phyloP scores from a whole-genome alignment of 495 filamentous ascomycete species.

The Massariosphaeria phaeospora region DNA sequence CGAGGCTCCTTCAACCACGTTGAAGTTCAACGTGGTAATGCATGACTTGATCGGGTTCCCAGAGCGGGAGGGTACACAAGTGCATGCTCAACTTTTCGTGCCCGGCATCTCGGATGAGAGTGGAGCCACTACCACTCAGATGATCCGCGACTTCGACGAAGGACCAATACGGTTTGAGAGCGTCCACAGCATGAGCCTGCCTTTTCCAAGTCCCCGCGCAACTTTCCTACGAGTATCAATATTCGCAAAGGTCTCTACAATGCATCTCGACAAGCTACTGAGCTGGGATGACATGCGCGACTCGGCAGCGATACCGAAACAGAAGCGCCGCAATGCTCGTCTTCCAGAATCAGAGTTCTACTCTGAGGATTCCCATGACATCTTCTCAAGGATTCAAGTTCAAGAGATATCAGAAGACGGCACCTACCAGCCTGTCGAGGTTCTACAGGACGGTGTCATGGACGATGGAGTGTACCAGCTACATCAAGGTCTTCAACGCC shows the following conservation, averaged over 20 bases:
- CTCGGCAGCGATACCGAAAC: slow-evolving; percentile 53
- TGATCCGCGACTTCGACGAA: slow-evolving; percentile 93
- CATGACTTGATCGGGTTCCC: slow-evolving; percentile 94
- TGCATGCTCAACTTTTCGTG: slow-evolving; percentile 93
- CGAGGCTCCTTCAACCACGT: slow-evolving; percentile 80
- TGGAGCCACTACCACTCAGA: slow-evolving; percentile 87
- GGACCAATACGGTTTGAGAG: slow-evolving; percentile 93
- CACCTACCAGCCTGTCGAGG: slow-evolving; percentile 87
- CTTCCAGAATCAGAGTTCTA: slow-evolving; percentile 90
- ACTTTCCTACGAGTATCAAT: slow-evolving; percentile 82
- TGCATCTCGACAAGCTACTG: slow-evolving; percentile 95
- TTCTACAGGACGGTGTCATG: slow-evolving; percentile 72
- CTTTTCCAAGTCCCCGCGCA: slow-evolving; percentile 71
- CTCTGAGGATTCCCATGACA: slow-evolving; percentile 86
- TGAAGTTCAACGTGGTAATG: slow-evolving; percentile 99
- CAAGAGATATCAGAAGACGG: slow-evolving; percentile 87
- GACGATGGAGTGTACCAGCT: slow-evolving; percentile 88
- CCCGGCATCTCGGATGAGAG: slow-evolving; percentile 88
- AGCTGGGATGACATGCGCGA: slow-evolving; percentile 99
- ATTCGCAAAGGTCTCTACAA: slow-evolving; percentile 82
- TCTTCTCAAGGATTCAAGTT: slow-evolving; percentile 81
- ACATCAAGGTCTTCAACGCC: slow-evolving; percentile 89
- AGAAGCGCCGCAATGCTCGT: slow-evolving; percentile 55
- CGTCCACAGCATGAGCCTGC: slow-evolving; percentile 96
- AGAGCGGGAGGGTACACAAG: slow-evolving; percentile 90